phyloP scores from a whole-genome alignment of 2,329 filamentous ascomycete genomes.

The Neocatenulostroma microsporum region DNA sequence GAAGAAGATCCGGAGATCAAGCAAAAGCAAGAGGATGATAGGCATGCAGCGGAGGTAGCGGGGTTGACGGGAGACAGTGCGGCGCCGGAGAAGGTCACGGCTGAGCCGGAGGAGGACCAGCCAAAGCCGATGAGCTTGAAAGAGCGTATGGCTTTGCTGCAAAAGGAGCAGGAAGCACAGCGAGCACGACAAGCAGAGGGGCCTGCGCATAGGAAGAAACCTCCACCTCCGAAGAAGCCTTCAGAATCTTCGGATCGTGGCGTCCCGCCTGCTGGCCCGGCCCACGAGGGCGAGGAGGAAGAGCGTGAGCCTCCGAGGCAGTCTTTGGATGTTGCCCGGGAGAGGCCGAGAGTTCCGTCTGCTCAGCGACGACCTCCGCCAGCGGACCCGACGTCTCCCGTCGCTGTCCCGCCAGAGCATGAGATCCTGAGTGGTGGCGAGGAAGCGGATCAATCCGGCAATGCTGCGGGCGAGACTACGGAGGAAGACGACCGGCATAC shows the following conservation, averaged over 20 bases:
- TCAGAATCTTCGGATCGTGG: slow-evolving; percentile 38
- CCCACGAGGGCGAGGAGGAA: slow-evolving; percentile 30
- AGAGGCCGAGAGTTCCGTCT: slow-evolving; percentile 31
- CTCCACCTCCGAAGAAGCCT: slow-evolving; percentile 56
- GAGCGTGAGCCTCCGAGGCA: no score
- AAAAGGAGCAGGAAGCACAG: slow-evolving; percentile 89
- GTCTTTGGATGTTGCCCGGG: slow-evolving; percentile 31
- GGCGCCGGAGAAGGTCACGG: slow-evolving; percentile 38
- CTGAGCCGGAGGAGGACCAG: slow-evolving; percentile 71
- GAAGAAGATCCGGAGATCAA: slow-evolving; percentile 70
- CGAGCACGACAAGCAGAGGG: slow-evolving; percentile 76
- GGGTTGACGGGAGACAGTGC: slow-evolving; percentile 42
- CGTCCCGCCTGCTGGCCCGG: slow-evolving; percentile 9
- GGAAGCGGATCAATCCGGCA: slow-evolving; percentile 57
- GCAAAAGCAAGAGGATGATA: slow-evolving; percentile 57
- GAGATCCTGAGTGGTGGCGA: slow-evolving; percentile 56
- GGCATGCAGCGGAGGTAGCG: slow-evolving; percentile 61
- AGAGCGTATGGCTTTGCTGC: slow-evolving; percentile 86
- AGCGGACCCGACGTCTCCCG: slow-evolving; percentile 31
- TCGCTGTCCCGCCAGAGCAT: slow-evolving; percentile 33
- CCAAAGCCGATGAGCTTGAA: slow-evolving; percentile 91
- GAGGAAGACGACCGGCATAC: slow-evolving; percentile 55
- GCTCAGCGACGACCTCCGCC: slow-evolving; percentile 29
- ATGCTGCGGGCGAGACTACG: slow-evolving; percentile 53
- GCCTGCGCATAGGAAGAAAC: slow-evolving; percentile 75